Conservation (phyloP, 148 eudicot genomes). For the Pouteria glomerata region DNA sequence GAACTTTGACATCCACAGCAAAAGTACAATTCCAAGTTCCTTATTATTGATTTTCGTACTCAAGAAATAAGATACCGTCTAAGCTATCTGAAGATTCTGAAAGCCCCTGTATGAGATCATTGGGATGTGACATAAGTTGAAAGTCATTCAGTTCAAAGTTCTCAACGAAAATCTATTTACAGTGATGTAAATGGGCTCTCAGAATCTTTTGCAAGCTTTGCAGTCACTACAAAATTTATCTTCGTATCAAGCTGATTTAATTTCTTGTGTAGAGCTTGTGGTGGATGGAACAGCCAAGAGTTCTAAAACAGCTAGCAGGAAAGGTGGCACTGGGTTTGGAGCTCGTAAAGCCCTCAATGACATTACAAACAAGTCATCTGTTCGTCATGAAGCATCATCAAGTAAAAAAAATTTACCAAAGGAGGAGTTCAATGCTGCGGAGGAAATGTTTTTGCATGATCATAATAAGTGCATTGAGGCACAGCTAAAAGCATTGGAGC, state of each 20-base stretch:
- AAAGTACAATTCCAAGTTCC: conserved; percentile 8
- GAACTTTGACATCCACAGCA: conserved; percentile 7
- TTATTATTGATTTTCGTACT: background rate
- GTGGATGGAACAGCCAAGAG: conserved; percentile 15
- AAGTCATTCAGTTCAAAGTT: background rate
- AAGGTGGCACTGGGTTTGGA: conserved; percentile 26
- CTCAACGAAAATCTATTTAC: background rate
- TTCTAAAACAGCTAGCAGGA: conserved; percentile 22
- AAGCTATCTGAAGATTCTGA: background rate
- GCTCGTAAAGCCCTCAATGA: conserved; percentile 39
- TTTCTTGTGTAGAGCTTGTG: conserved; percentile 1
- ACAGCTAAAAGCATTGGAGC: conserved; percentile 10
- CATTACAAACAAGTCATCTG: conserved; percentile 32
- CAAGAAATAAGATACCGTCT: background rate
- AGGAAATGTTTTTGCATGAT: conserved; percentile 40
- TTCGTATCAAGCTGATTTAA: background rate
- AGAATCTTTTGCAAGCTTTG: background rate
- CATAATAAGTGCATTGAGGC: conserved; percentile 39
- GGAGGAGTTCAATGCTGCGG: conserved; percentile 27
- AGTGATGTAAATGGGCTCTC: background rate
- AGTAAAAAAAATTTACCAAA: conserved; percentile 16
- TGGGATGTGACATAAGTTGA: background rate
- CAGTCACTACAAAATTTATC: background rate
- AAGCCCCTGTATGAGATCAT: background rate
- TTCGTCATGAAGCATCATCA: conserved; percentile 19